Base-by-base conservation (phyloP, 208 protist genomes). In the Crithidia sp. region DNA sequence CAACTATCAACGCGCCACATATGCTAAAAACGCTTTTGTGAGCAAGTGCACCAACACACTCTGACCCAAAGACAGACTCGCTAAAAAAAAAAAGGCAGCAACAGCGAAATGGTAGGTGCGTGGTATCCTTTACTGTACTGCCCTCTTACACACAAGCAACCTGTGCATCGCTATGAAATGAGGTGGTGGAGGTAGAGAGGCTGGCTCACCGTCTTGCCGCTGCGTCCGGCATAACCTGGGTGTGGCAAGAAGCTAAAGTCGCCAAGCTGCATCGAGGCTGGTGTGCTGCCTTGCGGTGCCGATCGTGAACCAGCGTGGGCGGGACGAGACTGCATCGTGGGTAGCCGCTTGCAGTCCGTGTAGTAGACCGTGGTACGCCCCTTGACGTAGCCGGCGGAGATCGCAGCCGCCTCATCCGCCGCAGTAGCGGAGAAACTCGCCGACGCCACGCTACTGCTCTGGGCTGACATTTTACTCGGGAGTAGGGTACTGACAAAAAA, bases 161-260 rank as follows among this genome's bases (percentile, higher is more conserved):
- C 0, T 28, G 28, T 54, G 49, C 49, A 28, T 56, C 28, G 28
- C 49, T 68, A 66, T 47, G 79, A 60, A 28, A 61, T 56, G 12
- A 84, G 65, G 45, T 76, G 67, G 71, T 94, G 89, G 28, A 82
- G 72, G 62, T 83, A 94, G 16, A 94, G 67, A 12, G 87, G 86
- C 52, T 82, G 82, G 47, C 91, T 79, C n/a, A 89, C 57, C 5
- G 47, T 55, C 37, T 77, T 71, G 19, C 77, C 74, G 58, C 58
- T 72, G 60, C 43, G 63, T 16, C 78, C 77, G n/a, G 80, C 84
- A 44, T 91, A 93, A 52, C 69, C 39, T 12, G 88, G 86, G 61
- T 88, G 77, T 2, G 89, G 89, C 12, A 94, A 72, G 59, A 93
- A 86, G 9, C 75, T 72, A 71, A 89, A 93, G 70, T 83, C 65